Percentiles rank a stretch among this genome's conserved stretches.
These are phyloP conservation scores for Zelopaecilomyces penicillatus DNA, from an alignment of 2,329 filamentous ascomycete genomes.

Conservation along the genomic window DNA sequence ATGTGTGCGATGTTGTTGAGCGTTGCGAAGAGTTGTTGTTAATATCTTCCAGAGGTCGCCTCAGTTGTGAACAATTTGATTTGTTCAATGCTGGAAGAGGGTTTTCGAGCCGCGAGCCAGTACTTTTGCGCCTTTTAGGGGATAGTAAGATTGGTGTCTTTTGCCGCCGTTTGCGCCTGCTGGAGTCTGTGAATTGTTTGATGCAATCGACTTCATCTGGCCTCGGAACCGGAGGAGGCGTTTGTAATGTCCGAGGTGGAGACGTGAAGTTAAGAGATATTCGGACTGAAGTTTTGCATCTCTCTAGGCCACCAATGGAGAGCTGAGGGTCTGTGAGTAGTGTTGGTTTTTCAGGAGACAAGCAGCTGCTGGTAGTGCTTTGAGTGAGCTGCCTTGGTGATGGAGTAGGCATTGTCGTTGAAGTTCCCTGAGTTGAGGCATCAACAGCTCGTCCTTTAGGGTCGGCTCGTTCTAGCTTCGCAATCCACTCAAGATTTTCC, in stretches of 20 bases:
- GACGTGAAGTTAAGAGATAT: too few species aligned
- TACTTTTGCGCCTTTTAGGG: conserved; percentile 13
- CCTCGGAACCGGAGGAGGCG: too few species aligned
- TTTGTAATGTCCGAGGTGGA: too few species aligned
- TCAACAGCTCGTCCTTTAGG: conserved; percentile 35
- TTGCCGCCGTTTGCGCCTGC: too few species aligned
- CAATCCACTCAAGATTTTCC: conserved; percentile 54
- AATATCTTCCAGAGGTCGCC: conserved; percentile 15
- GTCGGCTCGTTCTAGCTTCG: conserved; percentile 49
- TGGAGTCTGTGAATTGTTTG: too few species aligned
- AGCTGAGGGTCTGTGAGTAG: background rate
- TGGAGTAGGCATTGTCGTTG: conserved; percentile 27
- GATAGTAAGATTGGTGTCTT: conserved; percentile 1
- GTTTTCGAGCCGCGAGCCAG: background rate
- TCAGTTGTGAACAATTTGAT: conserved; percentile 4
- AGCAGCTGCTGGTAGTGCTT: conserved; percentile 9
- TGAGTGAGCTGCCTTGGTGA: conserved; percentile 23
- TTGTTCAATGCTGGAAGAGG: background rate
- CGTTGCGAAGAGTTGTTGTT: conserved; percentile 15
- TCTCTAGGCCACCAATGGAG: too few species aligned
- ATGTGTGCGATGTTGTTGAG: background rate
- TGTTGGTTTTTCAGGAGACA: conserved; percentile 7
- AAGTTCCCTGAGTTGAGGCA: conserved; percentile 36
- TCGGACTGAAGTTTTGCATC: too few species aligned
- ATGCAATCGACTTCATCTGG: too few species aligned